These are phyloP conservation scores for Dalechampia spathulata DNA, from an alignment of 441 rosid species.

Conservation along the genomic window DNA sequence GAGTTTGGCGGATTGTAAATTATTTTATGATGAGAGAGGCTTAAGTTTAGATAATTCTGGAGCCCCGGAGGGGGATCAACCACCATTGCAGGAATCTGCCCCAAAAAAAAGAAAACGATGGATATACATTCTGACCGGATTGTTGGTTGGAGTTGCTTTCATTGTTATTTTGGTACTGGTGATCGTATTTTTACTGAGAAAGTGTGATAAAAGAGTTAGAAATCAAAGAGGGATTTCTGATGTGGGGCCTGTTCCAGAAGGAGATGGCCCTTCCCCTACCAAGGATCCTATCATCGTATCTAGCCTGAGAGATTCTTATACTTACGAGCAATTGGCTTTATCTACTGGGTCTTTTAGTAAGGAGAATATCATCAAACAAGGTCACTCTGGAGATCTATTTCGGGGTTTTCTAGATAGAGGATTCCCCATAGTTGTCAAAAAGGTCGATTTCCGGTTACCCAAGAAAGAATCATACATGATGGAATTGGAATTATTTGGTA, in stretches of 20 bases:
- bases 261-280: conserved; percentile 36
- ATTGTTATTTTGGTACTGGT: conserved; percentile 34
- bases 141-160: conserved; percentile 57
- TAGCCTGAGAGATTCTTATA: conserved; percentile 51
- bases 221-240: conserved; percentile 43
- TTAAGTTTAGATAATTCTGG: conserved; percentile 53
- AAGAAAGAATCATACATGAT: conserved; percentile 42
- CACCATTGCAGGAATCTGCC: conserved; percentile 28
- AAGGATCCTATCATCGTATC: conserved; percentile 35
- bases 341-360: conserved; percentile 56
- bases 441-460: conserved; percentile 33
- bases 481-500: conserved; percentile 71
- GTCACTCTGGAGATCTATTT: conserved; percentile 87
- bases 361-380: conserved; percentile 67
- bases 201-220: conserved; percentile 26
- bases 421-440: conserved; percentile 50
- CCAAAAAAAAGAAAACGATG: conserved; percentile 36
- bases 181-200: conserved; percentile 36
- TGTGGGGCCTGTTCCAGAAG: conserved; percentile 53
- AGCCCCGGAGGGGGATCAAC: conserved; percentile 29
- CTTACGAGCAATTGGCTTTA: conserved; percentile 50
- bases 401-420: conserved; percentile 57
- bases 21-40: conserved; percentile 51
- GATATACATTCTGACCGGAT: conserved; percentile 49
- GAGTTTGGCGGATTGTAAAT: conserved; percentile 42